These are phyloP conservation scores for Candida anutae DNA, from an alignment of 1,139 yeast genomes.

Conservation along the genomic window DNA sequence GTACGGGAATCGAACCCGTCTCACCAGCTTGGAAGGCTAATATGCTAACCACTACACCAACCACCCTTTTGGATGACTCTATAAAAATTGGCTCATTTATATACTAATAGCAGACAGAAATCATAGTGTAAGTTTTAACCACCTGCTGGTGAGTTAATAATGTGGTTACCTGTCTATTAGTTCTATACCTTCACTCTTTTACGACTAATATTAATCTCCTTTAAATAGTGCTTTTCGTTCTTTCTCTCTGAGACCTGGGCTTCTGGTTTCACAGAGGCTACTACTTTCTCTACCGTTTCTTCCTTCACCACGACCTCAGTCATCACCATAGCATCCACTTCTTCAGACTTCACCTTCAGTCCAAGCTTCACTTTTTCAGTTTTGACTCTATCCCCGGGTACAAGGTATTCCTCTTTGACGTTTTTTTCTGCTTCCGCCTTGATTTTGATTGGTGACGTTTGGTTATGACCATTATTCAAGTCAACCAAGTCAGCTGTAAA, in stretches of 20 bases:
- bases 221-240: too few species aligned
- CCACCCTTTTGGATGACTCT: slow-evolving; percentile 23
- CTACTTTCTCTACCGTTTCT: slow-evolving; percentile 1
- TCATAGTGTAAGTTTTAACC: too few species aligned
- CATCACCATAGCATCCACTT: not conserved
- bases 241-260: too few species aligned
- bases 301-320: not conserved
- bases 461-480: slow-evolving; percentile 44
- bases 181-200: too few species aligned
- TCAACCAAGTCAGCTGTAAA: slow-evolving; percentile 77
- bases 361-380: slow-evolving; percentile 1
- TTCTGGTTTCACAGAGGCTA: too few species aligned
- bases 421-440: too few species aligned
- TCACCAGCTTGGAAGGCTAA: slow-evolving; percentile 76
- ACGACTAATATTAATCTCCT: too few species aligned
- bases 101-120: too few species aligned
- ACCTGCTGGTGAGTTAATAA: too few species aligned
- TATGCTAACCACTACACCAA: slow-evolving; percentile 48
- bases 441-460: not conserved
- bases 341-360: not conserved
- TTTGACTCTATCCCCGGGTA: too few species aligned
- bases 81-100: not conserved
- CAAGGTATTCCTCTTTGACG: too few species aligned
- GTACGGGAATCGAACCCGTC: slow-evolving; percentile 81
- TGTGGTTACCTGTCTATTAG: too few species aligned